Conservation (phyloP, 805 yeast genomes). For the Yamadazyma paraphyllophila region DNA sequence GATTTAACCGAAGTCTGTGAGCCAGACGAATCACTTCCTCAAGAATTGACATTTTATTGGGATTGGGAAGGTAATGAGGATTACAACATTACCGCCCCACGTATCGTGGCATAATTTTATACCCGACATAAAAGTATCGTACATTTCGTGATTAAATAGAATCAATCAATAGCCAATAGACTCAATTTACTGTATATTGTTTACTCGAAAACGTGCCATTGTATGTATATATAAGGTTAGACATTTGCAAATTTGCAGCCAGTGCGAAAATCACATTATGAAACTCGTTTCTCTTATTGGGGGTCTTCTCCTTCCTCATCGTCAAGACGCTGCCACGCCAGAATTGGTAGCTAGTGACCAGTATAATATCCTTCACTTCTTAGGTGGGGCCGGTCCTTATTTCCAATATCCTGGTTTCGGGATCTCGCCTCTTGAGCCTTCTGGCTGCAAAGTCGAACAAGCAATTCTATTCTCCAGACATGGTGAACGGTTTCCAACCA, state of each 20-base stretch:
- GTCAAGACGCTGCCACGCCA: constrained; percentile 19
- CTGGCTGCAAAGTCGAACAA: constrained; percentile 54
- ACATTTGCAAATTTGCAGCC: constrained; percentile 3
- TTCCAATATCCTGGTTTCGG: constrained; percentile 53
- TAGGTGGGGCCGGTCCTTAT: constrained; percentile 60
- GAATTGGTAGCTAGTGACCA: constrained; percentile 41
- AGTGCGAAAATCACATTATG: constrained; percentile 3
- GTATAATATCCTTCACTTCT: constrained; percentile 47
- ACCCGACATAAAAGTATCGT: background rate
- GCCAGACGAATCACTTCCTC: constrained; percentile 20
- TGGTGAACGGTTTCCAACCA: constrained; percentile 64
- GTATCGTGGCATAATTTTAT: constrained; percentile 11
- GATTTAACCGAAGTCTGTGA: constrained; percentile 29
- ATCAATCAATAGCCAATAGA: background rate
- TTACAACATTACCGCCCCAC: constrained; percentile 15
- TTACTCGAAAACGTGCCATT: background rate
- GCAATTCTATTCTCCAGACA: constrained; percentile 73
- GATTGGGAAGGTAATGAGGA: constrained; percentile 24
- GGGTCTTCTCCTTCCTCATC: constrained; percentile 5
- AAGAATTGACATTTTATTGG: constrained; percentile 41
- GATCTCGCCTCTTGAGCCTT: constrained; percentile 46
- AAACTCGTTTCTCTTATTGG: background rate
- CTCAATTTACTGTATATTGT: background rate
- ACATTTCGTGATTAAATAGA: background rate
- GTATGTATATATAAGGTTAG: background rate